Conservation (phyloP, 352 stramenopile genomes). For the Pythium volutum region DNA sequence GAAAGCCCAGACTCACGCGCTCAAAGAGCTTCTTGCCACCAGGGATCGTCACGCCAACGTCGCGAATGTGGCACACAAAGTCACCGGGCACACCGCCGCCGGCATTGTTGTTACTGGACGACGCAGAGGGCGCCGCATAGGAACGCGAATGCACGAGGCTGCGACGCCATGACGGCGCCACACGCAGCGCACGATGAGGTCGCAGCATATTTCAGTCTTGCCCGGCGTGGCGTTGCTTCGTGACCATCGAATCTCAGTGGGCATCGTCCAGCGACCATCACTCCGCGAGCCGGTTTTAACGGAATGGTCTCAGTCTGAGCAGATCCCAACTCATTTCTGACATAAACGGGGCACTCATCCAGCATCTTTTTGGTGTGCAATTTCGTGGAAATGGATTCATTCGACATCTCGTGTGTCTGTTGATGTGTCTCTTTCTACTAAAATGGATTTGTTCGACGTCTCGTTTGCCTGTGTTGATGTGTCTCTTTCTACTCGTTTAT, state of each 20-base stretch:
- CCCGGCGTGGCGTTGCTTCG: not conserved
- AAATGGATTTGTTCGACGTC: not conserved
- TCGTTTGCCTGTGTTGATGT: not conserved
- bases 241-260: too few relatives aligned
- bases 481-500: not conserved
- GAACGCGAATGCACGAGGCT: conserved; percentile 9
- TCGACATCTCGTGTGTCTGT: too few relatives aligned
- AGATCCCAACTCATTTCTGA: conserved; percentile 14
- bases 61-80: conserved; percentile 78
- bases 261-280: not conserved
- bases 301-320: not conserved
- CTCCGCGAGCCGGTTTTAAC: conserved; percentile 9
- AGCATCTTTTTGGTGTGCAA: too few relatives aligned
- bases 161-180: not conserved
- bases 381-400: too few relatives aligned
- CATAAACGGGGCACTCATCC: too few relatives aligned
- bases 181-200: not conserved
- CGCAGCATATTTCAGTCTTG: conserved; percentile 11
- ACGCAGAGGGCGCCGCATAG: not conserved
- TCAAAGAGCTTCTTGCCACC: conserved; percentile 87
- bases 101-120: conserved; percentile 46
- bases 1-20: conserved; percentile 69
- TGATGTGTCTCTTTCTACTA: not conserved
- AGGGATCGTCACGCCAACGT: conserved; percentile 73
- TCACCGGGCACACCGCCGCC: conserved; percentile 74